These are phyloP conservation scores for Taiwanofungus camphoratus DNA, from an alignment of 1,284 basidiomycete genomes.

Conservation along the genomic window DNA sequence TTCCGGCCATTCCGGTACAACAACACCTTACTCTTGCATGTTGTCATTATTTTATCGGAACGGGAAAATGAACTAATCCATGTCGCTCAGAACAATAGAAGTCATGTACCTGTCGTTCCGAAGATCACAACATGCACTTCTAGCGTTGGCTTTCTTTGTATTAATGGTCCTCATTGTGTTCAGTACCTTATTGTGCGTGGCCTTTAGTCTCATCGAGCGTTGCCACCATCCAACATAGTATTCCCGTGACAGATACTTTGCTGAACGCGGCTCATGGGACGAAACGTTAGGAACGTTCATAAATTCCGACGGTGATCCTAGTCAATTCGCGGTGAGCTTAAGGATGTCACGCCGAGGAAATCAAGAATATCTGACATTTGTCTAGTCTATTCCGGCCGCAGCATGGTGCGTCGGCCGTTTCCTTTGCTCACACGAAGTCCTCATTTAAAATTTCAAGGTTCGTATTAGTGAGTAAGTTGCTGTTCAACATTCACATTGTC, in stretches of 20 bases:
- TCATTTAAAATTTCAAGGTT: conserved; percentile 27
- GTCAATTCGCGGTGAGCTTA: conserved; percentile 58
- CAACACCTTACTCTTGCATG: conserved; percentile 73
- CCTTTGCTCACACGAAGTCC: background rate
- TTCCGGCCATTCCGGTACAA: conserved; percentile 85
- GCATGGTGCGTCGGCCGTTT: conserved; percentile 45
- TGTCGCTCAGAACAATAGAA: conserved; percentile 72
- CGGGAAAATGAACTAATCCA: background rate
- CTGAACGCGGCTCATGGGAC: conserved; percentile 85
- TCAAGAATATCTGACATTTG: background rate
- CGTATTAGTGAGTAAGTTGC: conserved; percentile 52
- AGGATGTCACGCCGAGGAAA: background rate
- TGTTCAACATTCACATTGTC: background rate
- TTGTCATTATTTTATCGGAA: conserved; percentile 11
- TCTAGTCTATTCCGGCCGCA: conserved; percentile 72
- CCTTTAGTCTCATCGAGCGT: no score
- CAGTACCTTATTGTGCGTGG: conserved; percentile 74
- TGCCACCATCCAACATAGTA: background rate
- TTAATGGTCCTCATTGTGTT: conserved; percentile 81
- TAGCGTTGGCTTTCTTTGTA: conserved; percentile 87
- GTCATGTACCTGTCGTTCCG: conserved; percentile 89
- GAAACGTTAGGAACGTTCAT: conserved; percentile 72
- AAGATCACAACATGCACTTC: conserved; percentile 78
- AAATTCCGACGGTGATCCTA: conserved; percentile 77
- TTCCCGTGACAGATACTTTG: conserved; percentile 64